Base-by-base conservation (phyloP, 306 rosid genomes). In the Albizia julibrissin region DNA sequence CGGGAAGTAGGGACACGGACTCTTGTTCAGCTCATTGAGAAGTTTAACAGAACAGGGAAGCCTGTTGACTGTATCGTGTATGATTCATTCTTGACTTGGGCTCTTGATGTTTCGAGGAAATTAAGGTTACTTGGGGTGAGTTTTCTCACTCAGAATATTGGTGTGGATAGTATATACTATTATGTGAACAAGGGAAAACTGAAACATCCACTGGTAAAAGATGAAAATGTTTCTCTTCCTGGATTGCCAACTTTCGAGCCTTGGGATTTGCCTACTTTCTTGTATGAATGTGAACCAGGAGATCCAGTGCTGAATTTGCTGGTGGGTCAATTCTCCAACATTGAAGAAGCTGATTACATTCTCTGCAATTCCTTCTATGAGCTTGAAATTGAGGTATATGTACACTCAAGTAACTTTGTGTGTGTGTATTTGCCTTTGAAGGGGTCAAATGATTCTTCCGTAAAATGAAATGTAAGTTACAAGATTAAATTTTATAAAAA, bases 1-100 rank as follows among this genome's bases (percentile, higher is more conserved):
- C 73, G 49, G 29, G 26, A 68, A 68, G 73, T 68, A 39, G 73
- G 73, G 15, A 21, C 73, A 39, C 47, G 19, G 14, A 68, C 73
- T 68, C 73, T 68, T 21, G 8, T 37, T 68, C 49, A 68, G 42
- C 73, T 68, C 73, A 68, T 37, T 37, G 46, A 67, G 47, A 68
- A 68, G 73, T 49, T 68, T 39, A 3, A 19, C 2, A 21, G 7
- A 68, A 21, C 27, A 9, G 73, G 47, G 16, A 19, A 68, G 6
- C 27, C 14, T 37, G 73, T 68, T 18, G 47, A 68, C 5, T 68
- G 73, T 68, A 19, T 68, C 24, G 7, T 68, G 21, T 68, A 68
- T 68, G 73, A 68, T 34, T 39, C 73, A 8, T 68, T 68, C 49
- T 34, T 68, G 49, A 2, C 29, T 68, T 68, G 73, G 73, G 29